Evolutionary conservation across 306 rosid genomes (phyloP), one percentile per base, ranked within the genome.

Genomic region (Prunus fruticosa): DNA sequence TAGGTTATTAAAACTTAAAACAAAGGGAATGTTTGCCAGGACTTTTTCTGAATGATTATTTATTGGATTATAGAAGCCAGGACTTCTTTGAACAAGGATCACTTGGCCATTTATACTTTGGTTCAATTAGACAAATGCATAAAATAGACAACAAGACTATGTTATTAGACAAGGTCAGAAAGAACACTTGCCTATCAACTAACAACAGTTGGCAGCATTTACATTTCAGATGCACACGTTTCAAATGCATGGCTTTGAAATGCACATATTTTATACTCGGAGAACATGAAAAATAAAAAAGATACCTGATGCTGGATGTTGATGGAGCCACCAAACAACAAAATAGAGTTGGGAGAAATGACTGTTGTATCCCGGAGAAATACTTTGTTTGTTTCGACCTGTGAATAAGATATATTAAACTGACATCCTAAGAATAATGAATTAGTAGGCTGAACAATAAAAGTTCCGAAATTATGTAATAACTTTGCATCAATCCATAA

Each of bases 261-360:
- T 38, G 15, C 25, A 23, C 20, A 27, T 11, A 56, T 60, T 75
- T 68, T 38, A 27, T 68, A 19, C 6, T n/a, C 53, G 27, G 64
- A 34, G 57, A 79, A 73, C 20, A 73, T 34, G 30, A 49, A 32
- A 52, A 52, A 52, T 6, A 54, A 73, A 19, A 43, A 15, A 75
- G 28, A 52, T 86, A 93, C 97, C 94, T 94, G 97, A 88, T 94
- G 98, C 78, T 86, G 97, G 75, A 94, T 84, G 73, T 84, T 76
- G 76, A 94, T 92, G 81, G 93, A 86, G 60, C 98, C 97, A 63
- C 98, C 98, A 76, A 94, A 94, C 41, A 94, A 89, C 85, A 94
- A 84, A 83, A 94, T 89, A 41, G 98, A 85, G 85, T 92, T 92
- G n/a, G 98, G 96, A 73, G 98, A 92, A 72, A 94, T 84, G 70